Conservation (phyloP, 2,329 filamentous ascomycete species). For the Exserohilum rostratum region DNA sequence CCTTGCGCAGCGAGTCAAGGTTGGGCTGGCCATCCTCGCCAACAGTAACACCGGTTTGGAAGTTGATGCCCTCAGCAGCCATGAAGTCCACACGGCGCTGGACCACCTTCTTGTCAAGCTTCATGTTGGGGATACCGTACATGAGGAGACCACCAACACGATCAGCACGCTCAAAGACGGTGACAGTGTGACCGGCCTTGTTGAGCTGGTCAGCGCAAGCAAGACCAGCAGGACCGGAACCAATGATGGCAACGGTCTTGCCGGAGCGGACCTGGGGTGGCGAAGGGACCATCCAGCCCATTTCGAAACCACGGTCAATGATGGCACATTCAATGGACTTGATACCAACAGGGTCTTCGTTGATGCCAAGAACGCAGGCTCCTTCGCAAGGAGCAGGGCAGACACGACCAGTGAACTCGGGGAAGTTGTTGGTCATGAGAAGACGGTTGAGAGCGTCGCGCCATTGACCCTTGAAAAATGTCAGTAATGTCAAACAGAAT, state of each 20-base stretch:
- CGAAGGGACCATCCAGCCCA: constrained; percentile 93
- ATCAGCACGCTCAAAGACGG: constrained; percentile 91
- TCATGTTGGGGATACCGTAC: constrained; percentile 99
- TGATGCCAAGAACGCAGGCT: constrained; percentile 94
- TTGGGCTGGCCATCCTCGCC: constrained; percentile 75
- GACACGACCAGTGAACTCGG: constrained; percentile 95
- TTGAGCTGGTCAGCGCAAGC: constrained; percentile 93
- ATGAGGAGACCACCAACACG: constrained; percentile 90
- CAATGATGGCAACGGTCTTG: constrained; percentile 87
- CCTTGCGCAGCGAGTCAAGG: constrained; percentile 72
- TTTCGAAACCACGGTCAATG: constrained; percentile 95
- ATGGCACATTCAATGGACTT: constrained; percentile 98
- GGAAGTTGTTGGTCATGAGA: constrained; percentile 98
- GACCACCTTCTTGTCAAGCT: constrained; percentile 96
- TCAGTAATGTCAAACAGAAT: too few species aligned
- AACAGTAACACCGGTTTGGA: constrained; percentile 77
- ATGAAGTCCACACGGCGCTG: constrained; percentile 96
- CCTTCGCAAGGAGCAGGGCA: constrained; percentile 97
- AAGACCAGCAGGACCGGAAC: constrained; percentile 89
- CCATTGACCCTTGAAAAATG: constrained; percentile 65
- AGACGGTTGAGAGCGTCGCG: constrained; percentile 88
- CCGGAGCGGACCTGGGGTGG: constrained; percentile 81
- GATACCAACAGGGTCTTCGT: constrained; percentile 95
- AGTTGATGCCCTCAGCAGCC: constrained; percentile 83
- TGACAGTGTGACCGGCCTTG: constrained; percentile 85